These are phyloP conservation scores for Periconia digitata DNA, from an alignment of 2,329 filamentous ascomycete genomes.

Conservation along the genomic window DNA sequence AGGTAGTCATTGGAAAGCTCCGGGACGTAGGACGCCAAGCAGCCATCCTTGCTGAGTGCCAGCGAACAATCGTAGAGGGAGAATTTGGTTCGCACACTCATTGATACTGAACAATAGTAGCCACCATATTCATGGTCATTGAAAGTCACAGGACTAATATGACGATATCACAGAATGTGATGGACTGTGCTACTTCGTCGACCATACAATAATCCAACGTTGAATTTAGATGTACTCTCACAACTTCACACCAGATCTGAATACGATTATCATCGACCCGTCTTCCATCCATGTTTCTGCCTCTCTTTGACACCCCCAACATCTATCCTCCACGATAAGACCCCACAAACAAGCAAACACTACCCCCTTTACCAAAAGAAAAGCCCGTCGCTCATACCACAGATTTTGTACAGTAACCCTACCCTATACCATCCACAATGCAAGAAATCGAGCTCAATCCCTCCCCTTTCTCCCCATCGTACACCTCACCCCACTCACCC, in stretches of 20 bases:
- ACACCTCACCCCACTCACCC: not conserved
- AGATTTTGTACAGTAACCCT: not conserved
- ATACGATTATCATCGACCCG: too few relatives aligned
- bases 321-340: not conserved
- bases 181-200: not conserved
- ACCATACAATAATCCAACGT: too few relatives aligned
- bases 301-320: not conserved
- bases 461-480: not conserved
- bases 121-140: not conserved
- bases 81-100: slow-evolving; percentile 28
- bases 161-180: not conserved
- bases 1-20: slow-evolving; percentile 56
- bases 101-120: not conserved
- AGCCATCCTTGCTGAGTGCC: slow-evolving; percentile 60
- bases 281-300: not conserved
- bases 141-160: too few relatives aligned
- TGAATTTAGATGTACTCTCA: too few relatives aligned
- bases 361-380: not conserved
- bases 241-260: not conserved
- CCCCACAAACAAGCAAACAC: not conserved
- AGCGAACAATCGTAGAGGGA: slow-evolving; percentile 43
- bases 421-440: not conserved
- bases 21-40: slow-evolving; percentile 64
- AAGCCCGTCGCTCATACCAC: not conserved
- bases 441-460: not conserved